Conservation (phyloP, 108 stramenopile genomes). For the Pseudonitzschia pungens region DNA sequence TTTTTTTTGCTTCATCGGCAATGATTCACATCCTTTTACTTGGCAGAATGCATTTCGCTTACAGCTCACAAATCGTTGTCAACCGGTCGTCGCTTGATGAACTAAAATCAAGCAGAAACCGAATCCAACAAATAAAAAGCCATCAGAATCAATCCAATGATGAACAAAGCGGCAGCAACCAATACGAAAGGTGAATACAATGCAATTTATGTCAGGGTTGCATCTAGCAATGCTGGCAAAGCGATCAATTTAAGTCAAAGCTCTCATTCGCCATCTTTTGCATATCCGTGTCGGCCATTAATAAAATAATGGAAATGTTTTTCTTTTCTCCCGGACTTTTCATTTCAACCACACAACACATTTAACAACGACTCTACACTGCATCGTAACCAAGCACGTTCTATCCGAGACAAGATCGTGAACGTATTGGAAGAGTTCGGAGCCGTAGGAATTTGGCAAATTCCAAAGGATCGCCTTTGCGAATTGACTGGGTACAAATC, state of each 20-base stretch:
- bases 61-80: background rate
- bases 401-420: background rate
- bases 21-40: too few species aligned
- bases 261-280: background rate
- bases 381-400: background rate
- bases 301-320: background rate
- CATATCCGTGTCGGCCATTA: too few species aligned
- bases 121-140: background rate
- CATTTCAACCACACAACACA: background rate
- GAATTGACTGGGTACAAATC: constrained; percentile 3
- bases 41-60: background rate
- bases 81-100: background rate
- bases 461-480: constrained; percentile 8
- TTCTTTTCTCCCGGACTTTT: background rate
- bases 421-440: constrained; percentile 5
- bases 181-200: background rate
- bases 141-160: background rate
- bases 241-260: background rate
- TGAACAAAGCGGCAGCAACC: background rate
- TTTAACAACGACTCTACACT: background rate
- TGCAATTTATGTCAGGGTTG: too few species aligned
- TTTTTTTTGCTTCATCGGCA: too few species aligned
- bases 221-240: background rate
- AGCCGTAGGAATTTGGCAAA: background rate
- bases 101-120: background rate